Evolutionary conservation across 805 yeast species (phyloP), one percentile per base, ranked within the genome.

Genomic region (Cephaloascus albidus): DNA sequence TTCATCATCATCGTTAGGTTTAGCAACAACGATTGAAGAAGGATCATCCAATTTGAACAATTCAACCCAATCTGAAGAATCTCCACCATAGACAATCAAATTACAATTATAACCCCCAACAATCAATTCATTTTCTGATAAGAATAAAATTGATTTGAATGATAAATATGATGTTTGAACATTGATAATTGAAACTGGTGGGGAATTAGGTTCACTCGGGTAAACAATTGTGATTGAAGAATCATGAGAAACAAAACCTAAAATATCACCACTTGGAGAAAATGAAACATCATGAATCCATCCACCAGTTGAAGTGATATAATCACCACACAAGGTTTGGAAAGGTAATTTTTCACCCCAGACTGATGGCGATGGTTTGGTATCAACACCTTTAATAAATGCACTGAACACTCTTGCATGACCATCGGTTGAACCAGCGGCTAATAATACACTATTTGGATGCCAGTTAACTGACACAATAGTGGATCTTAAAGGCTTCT

Each of bases 271-370:
- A 39, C 73, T 66, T 4, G 94, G 89, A 44, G 85, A 78, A 70
- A 94, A 90, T 36, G 81, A 72, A 36, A 88, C 90, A 54, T 77
- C 96, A 57, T 93, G 96, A 44, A 90, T 78, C 94, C 97, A 93
- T 23, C 94, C 84, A 33, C 88, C 88, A 36, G 81, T 74, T 48
- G 77, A 73, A 44, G 65, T 60, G 48, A 76, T 68, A 56, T 68
- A 78, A 57, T 88, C 95, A 19, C 95, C 95, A 59, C 89, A 81
- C 43, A 87, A 61, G 1, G 95, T 87, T 61, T 84, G 89, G 71
- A 93, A 93, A 20, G 99, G 98, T 58, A 93, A 76, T 55, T 90
- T 81, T 44, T 85, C 83, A 41, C 97, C 99, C 97, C 98, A 93
- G 18, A 77, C 78, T 0, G 90, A 67, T 3, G 93, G 76, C 20